Percentiles rank a stretch among this genome's conserved stretches.
phyloP scores from a whole-genome alignment of 257 asterid species.

The Gentiana dahurica region DNA sequence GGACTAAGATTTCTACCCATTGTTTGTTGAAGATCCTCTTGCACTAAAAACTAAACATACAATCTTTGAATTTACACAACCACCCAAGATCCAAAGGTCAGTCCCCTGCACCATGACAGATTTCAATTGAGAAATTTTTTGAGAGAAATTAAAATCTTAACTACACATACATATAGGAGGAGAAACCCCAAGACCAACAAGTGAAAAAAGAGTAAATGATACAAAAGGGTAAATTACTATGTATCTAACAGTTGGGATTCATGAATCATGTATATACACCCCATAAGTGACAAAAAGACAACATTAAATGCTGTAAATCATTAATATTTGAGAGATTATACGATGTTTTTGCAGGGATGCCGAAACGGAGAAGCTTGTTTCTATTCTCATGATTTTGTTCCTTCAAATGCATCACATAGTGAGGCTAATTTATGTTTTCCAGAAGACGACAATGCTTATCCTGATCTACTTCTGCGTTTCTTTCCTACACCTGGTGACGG shows the following conservation, averaged over 20 bases:
- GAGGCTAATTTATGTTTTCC: constrained; percentile 33
- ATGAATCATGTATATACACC: too few relatives aligned
- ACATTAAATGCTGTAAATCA: not conserved
- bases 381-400: constrained; percentile 63
- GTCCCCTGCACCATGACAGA: not conserved
- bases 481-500: constrained; percentile 52
- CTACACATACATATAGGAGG: too few relatives aligned
- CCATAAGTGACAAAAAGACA: too few relatives aligned
- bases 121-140: not conserved
- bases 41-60: not conserved
- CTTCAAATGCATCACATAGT: constrained; percentile 19
- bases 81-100: too few relatives aligned
- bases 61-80: not conserved
- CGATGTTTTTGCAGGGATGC: constrained; percentile 68
- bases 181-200: too few relatives aligned
- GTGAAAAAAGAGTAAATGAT: too few relatives aligned
- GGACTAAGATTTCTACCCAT: constrained; percentile 86
- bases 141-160: too few relatives aligned
- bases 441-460: constrained; percentile 36
- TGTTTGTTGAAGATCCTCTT: not conserved
- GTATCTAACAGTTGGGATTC: too few relatives aligned
- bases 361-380: constrained; percentile 65
- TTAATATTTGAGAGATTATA: not conserved
- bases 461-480: constrained; percentile 36
- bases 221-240: too few relatives aligned